Evolutionary conservation across 2,329 filamentous ascomycete genomes (phyloP).

Genomic region (Colletotrichum sp.): DNA sequence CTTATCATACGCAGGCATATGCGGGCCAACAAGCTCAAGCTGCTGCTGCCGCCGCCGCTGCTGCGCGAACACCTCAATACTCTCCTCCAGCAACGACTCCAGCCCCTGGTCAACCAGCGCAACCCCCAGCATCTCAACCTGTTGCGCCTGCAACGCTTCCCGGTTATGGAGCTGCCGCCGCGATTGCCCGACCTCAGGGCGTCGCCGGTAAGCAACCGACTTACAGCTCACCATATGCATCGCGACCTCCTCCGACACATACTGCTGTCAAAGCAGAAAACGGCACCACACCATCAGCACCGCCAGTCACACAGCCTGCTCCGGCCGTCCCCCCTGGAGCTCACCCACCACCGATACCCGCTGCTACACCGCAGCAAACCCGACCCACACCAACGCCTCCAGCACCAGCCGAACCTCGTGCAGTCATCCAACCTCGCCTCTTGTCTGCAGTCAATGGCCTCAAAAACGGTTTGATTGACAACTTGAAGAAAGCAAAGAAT

Average conservation of each 20-base stretch:
- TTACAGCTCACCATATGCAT: slow-evolving; percentile 35
- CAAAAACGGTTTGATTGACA: slow-evolving; percentile 51
- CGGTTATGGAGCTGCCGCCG: slow-evolving; percentile 26
- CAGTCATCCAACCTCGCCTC: slow-evolving; percentile 50
- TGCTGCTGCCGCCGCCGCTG: not conserved
- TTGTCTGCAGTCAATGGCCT: slow-evolving; percentile 48
- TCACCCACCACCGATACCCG: slow-evolving; percentile 15
- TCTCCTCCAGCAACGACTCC: slow-evolving; percentile 14
- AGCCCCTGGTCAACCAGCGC: slow-evolving; percentile 21
- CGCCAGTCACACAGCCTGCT: slow-evolving; percentile 2
- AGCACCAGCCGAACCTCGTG: slow-evolving; percentile 26
- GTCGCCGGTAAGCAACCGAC: slow-evolving; percentile 26
- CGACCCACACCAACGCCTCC: slow-evolving; percentile 18
- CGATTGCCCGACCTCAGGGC: slow-evolving; percentile 23
- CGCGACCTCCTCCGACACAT: slow-evolving; percentile 27
- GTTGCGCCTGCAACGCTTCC: slow-evolving; percentile 28
- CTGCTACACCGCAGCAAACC: slow-evolving; percentile 13
- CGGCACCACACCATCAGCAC: slow-evolving; percentile 9
- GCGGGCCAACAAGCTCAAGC: not conserved
- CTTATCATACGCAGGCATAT: slow-evolving; percentile 34
- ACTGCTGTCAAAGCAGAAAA: slow-evolving; percentile 23
- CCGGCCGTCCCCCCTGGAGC: slow-evolving; percentile 6
- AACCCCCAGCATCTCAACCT: slow-evolving; percentile 27
- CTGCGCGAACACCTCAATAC: slow-evolving; percentile 18
- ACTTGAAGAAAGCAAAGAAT: slow-evolving; percentile 46